These are phyloP conservation scores for Pseudohalonectria lignicola DNA, from an alignment of 2,329 filamentous ascomycete genomes.

Conservation along the genomic window DNA sequence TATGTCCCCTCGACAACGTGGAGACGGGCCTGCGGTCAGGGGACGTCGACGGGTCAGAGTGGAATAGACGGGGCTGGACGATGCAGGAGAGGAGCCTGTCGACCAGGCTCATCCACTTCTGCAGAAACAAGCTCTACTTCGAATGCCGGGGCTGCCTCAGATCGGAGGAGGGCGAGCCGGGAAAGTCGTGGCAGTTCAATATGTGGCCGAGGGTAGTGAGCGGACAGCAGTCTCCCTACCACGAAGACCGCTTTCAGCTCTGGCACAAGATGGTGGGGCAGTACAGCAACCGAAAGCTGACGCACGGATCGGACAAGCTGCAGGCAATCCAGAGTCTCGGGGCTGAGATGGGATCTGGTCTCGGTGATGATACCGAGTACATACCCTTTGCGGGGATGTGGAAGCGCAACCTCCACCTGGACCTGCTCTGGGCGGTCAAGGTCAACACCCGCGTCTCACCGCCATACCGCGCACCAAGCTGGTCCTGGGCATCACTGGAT, in stretches of 20 bases:
- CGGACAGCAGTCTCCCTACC: not conserved
- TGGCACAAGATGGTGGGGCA: not conserved
- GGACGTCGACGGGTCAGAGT: not conserved
- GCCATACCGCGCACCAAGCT: not conserved
- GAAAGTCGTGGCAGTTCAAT: not conserved
- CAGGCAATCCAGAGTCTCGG: not conserved
- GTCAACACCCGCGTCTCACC: not conserved
- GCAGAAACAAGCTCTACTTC: not conserved
- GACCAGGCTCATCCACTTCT: not conserved
- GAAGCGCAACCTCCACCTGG: not conserved
- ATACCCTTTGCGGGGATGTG: not conserved
- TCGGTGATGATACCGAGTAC: not conserved
- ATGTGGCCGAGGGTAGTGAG: not conserved
- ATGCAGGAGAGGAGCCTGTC: constrained; percentile 20
- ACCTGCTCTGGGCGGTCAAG: not conserved
- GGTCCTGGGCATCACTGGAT: not conserved
- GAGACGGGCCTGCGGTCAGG: not conserved
- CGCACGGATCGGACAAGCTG: not conserved
- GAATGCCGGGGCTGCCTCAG: not conserved
- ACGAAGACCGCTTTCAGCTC: not conserved
- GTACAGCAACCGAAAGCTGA: not conserved
- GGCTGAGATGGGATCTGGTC: not conserved
- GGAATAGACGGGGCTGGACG: constrained; percentile 26
- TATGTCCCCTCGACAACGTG: not conserved
- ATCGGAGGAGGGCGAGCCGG: not conserved